Percentiles rank a stretch among this genome's conserved stretches.
Conservation (phyloP, 305 asterid species). For the Lippia alba region DNA sequence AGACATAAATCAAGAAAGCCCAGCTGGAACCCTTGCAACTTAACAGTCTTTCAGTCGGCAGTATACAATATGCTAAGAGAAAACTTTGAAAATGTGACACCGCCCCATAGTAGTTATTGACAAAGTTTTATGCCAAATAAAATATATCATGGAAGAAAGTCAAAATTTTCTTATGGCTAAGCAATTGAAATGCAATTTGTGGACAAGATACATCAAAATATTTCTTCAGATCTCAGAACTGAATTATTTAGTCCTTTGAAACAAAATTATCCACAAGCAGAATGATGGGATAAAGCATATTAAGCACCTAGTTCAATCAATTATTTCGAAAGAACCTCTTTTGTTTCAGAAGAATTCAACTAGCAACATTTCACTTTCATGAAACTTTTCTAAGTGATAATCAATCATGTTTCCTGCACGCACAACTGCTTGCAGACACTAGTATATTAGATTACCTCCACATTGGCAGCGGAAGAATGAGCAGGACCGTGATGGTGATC, state of each 20-base stretch:
- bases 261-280: constrained; percentile 18
- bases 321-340: constrained; percentile 20
- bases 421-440: constrained; percentile 21
- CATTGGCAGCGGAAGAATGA: constrained; percentile 51
- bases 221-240: constrained; percentile 3
- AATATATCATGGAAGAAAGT: not conserved
- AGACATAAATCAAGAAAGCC: constrained; percentile 13
- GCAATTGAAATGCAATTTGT: constrained; percentile 20
- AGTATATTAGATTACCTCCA: constrained; percentile 62
- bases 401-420: constrained; percentile 1
- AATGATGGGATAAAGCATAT: constrained; percentile 18
- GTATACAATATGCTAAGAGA: not conserved
- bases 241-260: not conserved
- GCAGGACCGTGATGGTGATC: constrained; percentile 62
- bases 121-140: not conserved
- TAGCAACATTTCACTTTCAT: constrained; percentile 6
- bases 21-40: not conserved
- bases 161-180: not conserved
- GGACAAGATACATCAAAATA: constrained; percentile 24
- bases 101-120: not conserved
- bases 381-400: constrained; percentile 23
- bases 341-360: constrained; percentile 3
- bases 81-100: constrained; percentile 2
- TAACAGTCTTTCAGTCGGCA: not conserved
- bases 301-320: constrained; percentile 8